Evolutionary conservation across 345 rosid species (phyloP).

Genomic region (Aegle marmelos): DNA sequence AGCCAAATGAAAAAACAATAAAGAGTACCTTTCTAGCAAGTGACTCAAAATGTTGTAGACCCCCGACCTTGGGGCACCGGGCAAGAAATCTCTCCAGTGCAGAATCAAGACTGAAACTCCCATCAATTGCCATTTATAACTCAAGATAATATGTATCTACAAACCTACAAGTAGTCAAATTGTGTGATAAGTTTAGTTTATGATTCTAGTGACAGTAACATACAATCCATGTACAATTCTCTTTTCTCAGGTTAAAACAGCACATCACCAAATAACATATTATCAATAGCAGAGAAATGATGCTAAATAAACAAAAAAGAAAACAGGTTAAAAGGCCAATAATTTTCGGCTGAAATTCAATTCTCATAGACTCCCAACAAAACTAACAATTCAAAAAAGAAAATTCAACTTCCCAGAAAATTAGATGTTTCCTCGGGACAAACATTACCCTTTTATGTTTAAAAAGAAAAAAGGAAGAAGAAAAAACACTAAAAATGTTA

Average conservation of each 20-base stretch:
- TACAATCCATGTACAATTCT: not conserved
- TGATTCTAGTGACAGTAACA: not conserved
- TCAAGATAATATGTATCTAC: not conserved
- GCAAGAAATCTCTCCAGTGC: constrained; percentile 56
- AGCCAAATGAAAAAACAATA: not conserved
- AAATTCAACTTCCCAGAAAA: not conserved
- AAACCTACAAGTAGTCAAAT: not conserved
- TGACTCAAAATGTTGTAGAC: constrained; percentile 27
- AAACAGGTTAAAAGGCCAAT: not conserved
- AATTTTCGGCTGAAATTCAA: not conserved
- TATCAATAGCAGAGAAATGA: not conserved
- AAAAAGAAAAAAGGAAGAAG: not conserved
- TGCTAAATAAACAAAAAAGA: not conserved
- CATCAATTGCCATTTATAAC: constrained; percentile 60
- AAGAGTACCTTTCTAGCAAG: constrained; percentile 40
- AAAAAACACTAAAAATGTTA: not conserved
- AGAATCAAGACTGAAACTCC: constrained; percentile 57
- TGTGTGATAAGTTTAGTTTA: not conserved
- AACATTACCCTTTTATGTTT: not conserved
- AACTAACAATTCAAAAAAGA: not conserved
- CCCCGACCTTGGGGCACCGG: constrained; percentile 57
- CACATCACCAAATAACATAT: not conserved
- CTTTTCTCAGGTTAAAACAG: not conserved
- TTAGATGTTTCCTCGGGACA: not conserved
- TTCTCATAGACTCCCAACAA: not conserved